Conservation (phyloP, 2,329 filamentous ascomycete genomes). For the Xylariaceae sp. region DNA sequence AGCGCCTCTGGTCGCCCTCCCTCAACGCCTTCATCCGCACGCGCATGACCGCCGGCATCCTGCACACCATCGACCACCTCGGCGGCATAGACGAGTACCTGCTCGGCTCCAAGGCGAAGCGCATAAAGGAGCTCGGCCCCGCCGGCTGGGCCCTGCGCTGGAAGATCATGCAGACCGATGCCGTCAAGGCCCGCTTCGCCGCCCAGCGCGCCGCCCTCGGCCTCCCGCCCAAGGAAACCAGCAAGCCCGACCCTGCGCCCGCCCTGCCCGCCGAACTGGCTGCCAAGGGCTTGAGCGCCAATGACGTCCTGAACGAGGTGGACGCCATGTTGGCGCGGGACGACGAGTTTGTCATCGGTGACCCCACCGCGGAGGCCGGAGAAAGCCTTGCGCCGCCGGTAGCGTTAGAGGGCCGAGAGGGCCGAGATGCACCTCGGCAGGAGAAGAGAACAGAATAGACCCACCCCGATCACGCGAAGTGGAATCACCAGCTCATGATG, state of each 20-base stretch:
- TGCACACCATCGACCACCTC: slow-evolving; percentile 71
- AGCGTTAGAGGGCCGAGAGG: not conserved
- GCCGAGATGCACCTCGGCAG: not conserved
- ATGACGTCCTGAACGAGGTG: slow-evolving; percentile 34
- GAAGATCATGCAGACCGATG: slow-evolving; percentile 74
- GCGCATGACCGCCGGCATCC: slow-evolving; percentile 62
- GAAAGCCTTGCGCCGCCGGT: slow-evolving; percentile 1
- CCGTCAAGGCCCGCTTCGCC: slow-evolving; percentile 60
- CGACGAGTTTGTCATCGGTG: slow-evolving; percentile 43
- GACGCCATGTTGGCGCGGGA: slow-evolving; percentile 39
- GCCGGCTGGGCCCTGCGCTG: slow-evolving; percentile 87
- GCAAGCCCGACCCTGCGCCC: slow-evolving; percentile 30
- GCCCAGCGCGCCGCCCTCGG: slow-evolving; percentile 61
- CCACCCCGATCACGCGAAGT: too few relatives aligned
- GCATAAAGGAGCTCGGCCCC: slow-evolving; percentile 81
- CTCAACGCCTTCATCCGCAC: slow-evolving; percentile 60
- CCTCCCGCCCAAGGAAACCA: slow-evolving; percentile 44
- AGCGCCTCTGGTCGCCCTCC: slow-evolving; percentile 59
- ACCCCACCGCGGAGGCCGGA: slow-evolving; percentile 31
- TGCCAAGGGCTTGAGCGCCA: slow-evolving; percentile 27
- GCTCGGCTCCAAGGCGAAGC: slow-evolving; percentile 67
- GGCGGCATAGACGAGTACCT: slow-evolving; percentile 91
- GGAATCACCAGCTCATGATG: not conserved
- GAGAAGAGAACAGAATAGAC: slow-evolving; percentile 3
- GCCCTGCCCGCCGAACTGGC: slow-evolving; percentile 28